Evolutionary conservation across 148 eudicot genomes (phyloP).

Genomic region (Heliamphora exappendiculata): DNA sequence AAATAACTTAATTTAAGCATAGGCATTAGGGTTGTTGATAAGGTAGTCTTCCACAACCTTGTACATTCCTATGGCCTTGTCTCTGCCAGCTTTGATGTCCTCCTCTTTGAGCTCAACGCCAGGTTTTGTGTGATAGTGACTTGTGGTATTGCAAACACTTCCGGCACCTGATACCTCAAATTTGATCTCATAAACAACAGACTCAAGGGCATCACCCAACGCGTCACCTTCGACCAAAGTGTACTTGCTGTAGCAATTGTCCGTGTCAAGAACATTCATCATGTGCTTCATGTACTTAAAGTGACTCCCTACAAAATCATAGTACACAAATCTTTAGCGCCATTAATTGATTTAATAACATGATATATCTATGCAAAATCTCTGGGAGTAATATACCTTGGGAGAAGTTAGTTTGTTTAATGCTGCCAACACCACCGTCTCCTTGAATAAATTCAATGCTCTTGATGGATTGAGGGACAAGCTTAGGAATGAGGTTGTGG

Average conservation of each 20-base stretch:
- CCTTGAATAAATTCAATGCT: conserved; percentile 3
- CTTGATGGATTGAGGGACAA: background rate
- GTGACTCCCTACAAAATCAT: background rate
- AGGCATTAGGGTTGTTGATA: too few relatives aligned
- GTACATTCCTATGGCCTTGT: too few relatives aligned
- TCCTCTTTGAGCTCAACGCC: too few relatives aligned
- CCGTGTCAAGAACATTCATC: too few relatives aligned
- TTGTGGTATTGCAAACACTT: too few relatives aligned
- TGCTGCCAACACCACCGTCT: background rate
- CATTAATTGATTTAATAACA: too few relatives aligned
- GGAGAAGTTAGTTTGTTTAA: background rate
- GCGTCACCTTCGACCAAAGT: conserved; percentile 15
- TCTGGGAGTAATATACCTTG: background rate
- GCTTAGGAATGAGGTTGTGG: conserved; percentile 1
- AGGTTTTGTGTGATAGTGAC: too few relatives aligned
- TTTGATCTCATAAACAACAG: conserved; percentile 5
- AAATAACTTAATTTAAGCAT: too few relatives aligned
- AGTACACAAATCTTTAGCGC: background rate
- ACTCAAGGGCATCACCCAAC: background rate
- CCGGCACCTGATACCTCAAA: conserved; percentile 7
- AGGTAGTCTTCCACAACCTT: too few relatives aligned
- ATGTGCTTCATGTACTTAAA: too few relatives aligned
- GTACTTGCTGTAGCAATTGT: too few relatives aligned
- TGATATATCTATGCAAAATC: background rate
- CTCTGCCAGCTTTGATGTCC: too few relatives aligned